Percentiles rank a stretch among this genome's conserved stretches.
Conservation (phyloP, 805 yeast species). For the Wickerhamiella allomyrinae region DNA sequence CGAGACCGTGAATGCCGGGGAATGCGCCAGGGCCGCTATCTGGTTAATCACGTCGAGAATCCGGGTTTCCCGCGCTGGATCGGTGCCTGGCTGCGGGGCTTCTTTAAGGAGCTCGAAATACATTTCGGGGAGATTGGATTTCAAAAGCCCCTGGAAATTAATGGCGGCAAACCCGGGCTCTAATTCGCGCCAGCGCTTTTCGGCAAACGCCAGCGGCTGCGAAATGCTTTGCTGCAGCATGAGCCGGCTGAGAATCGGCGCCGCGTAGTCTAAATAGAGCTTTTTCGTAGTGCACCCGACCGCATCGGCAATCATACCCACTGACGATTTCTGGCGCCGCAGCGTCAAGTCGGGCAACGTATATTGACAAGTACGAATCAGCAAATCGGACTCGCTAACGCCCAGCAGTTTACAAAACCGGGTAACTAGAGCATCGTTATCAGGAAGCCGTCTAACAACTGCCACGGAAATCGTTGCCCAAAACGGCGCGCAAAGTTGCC, state of each 20-base stretch:
- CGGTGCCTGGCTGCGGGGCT: constrained; percentile 23
- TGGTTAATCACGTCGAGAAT: background rate
- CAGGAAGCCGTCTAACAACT: constrained; percentile 36
- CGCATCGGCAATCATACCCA: constrained; percentile 46
- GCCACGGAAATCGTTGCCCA: constrained; percentile 57
- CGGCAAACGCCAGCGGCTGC: constrained; percentile 37
- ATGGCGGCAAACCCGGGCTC: constrained; percentile 33
- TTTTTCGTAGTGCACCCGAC: constrained; percentile 33
- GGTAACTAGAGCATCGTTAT: constrained; percentile 39
- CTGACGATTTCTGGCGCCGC: constrained; percentile 45
- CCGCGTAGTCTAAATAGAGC: constrained; percentile 32
- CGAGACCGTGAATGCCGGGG: constrained; percentile 3
- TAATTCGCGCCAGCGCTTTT: constrained; percentile 38
- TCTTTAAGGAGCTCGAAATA: constrained; percentile 29
- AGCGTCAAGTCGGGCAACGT: constrained; percentile 67
- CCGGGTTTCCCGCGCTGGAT: background rate
- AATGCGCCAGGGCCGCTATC: background rate
- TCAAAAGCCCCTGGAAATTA: constrained; percentile 21
- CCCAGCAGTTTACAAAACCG: constrained; percentile 53
- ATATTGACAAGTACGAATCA: constrained; percentile 53
- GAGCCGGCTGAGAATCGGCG: constrained; percentile 12
- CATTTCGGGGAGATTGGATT: constrained; percentile 15
- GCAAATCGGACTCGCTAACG: constrained; percentile 44
- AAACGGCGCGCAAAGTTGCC: constrained; percentile 67
- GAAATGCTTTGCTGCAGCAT: constrained; percentile 34